Evolutionary conservation across 371 early-diverging fungal species (phyloP).

Genomic region (Coemansia sp.): DNA sequence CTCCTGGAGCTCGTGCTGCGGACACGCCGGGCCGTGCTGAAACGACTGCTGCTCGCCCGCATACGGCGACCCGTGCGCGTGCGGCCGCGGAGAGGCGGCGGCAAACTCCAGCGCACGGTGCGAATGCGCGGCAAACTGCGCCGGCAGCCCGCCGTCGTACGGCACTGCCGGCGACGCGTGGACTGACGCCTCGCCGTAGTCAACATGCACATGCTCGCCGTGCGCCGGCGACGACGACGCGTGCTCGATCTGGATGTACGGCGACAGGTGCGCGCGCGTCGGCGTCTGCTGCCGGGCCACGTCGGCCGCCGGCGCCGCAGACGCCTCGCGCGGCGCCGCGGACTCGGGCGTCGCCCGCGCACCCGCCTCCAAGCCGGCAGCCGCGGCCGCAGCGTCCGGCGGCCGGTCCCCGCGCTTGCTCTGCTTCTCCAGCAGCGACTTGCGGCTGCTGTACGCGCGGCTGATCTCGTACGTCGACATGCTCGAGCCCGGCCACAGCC

Average conservation of each 20-base stretch:
- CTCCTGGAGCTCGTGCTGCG: conserved; percentile 7
- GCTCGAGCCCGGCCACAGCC: conserved; percentile 48
- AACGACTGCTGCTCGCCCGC: conserved; percentile 4
- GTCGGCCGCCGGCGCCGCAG: not conserved
- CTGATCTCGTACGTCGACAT: conserved; percentile 53
- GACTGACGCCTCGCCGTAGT: conserved; percentile 6
- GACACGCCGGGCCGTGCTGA: conserved; percentile 8
- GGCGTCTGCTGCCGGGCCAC: not conserved
- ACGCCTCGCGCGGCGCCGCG: not conserved
- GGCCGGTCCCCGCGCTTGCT: conserved; percentile 25
- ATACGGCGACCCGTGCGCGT: too few species aligned
- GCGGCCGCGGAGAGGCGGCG: not conserved
- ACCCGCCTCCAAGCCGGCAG: not conserved
- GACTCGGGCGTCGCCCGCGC: not conserved
- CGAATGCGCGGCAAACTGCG: not conserved
- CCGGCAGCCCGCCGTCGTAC: not conserved
- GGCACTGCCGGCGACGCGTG: not conserved
- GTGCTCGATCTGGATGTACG: not conserved
- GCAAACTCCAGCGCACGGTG: conserved; percentile 10
- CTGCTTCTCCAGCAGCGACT: conserved; percentile 48
- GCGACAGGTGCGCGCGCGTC: not conserved
- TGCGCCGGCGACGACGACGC: conserved; percentile 8
- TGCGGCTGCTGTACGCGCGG: conserved; percentile 52
- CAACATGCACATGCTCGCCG: not conserved
- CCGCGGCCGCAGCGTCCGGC: not conserved